Evolutionary conservation across 2,329 filamentous ascomycete genomes (phyloP).

Genomic region (Sporothrix phasma): DNA sequence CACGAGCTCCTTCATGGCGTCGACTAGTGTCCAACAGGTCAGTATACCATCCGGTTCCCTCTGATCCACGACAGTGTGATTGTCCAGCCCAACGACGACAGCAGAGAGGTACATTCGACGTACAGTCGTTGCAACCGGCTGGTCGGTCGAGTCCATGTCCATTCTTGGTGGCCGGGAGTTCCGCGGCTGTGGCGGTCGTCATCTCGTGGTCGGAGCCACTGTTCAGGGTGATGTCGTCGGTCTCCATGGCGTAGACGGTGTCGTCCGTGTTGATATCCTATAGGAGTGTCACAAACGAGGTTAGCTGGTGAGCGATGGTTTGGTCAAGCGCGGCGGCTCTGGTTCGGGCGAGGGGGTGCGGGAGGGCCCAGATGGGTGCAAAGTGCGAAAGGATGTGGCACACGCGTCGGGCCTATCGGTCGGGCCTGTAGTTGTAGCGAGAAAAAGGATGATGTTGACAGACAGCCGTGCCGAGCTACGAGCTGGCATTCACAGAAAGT

Average conservation of each 20-base stretch:
- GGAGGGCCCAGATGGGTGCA: not conserved
- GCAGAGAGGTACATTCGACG: slow-evolving; percentile 22
- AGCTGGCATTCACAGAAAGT: not conserved
- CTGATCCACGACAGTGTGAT: not conserved
- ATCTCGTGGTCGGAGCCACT: slow-evolving; percentile 38
- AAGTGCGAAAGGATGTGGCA: not conserved
- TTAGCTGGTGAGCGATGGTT: slow-evolving; percentile 12
- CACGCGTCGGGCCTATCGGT: no score
- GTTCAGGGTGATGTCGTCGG: slow-evolving; percentile 42
- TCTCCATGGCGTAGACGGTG: slow-evolving; percentile 46
- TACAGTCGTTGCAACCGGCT: slow-evolving; percentile 46
- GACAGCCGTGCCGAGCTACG: not conserved
- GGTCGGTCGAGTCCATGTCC: slow-evolving; percentile 38
- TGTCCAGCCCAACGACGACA: not conserved
- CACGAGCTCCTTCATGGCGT: slow-evolving; percentile 75
- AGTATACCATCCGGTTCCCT: slow-evolving; percentile 16
- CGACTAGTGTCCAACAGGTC: slow-evolving; percentile 42
- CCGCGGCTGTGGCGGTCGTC: slow-evolving; percentile 45
- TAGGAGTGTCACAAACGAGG: slow-evolving; percentile 27
- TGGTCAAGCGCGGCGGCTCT: no score
- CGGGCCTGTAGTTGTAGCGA: no score
- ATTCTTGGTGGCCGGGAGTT: slow-evolving; percentile 39
- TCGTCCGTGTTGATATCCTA: slow-evolving; percentile 33
- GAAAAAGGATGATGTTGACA: not conserved
- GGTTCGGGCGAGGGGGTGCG: not conserved